Percentiles rank a stretch among this genome's conserved stretches.
Conservation (phyloP, 208 protist species). For the Wallacemonas sp. region DNA sequence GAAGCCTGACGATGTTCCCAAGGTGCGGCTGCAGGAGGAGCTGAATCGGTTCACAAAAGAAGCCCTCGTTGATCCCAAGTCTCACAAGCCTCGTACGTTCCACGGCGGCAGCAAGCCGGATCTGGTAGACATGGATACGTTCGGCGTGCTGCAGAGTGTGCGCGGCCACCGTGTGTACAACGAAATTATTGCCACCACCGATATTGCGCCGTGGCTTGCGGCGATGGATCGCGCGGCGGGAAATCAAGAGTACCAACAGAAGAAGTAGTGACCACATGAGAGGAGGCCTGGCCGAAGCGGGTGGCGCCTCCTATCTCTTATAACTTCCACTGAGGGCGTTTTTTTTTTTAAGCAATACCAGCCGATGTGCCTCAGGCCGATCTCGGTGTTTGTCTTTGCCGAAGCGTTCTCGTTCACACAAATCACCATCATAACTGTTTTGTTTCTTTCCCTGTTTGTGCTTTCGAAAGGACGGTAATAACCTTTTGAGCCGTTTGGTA, state of each 20-base stretch:
- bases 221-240: conserved; percentile 49
- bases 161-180: conserved; percentile 83
- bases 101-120: conserved; percentile 85
- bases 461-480: too few relatives aligned
- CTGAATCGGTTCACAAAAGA: conserved; percentile 64
- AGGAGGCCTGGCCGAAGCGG: too few relatives aligned
- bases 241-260: conserved; percentile 12
- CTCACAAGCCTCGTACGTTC: conserved; percentile 55
- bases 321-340: too few relatives aligned
- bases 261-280: conserved; percentile 4
- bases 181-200: conserved; percentile 63
- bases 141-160: conserved; percentile 86
- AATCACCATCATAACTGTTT: too few relatives aligned
- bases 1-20: conserved; percentile 49
- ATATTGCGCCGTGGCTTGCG: conserved; percentile 61
- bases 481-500: too few relatives aligned
- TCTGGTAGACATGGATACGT: conserved; percentile 86
- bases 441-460: too few relatives aligned
- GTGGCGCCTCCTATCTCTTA: too few relatives aligned
- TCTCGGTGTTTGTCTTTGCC: too few relatives aligned
- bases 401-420: too few relatives aligned
- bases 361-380: too few relatives aligned
- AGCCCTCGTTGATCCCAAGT: conserved; percentile 56
- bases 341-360: too few relatives aligned
- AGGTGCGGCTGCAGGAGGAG: conserved; percentile 59